Conservation (phyloP, 1,139 yeast species). For the Wickerhamomyces sp. region DNA sequence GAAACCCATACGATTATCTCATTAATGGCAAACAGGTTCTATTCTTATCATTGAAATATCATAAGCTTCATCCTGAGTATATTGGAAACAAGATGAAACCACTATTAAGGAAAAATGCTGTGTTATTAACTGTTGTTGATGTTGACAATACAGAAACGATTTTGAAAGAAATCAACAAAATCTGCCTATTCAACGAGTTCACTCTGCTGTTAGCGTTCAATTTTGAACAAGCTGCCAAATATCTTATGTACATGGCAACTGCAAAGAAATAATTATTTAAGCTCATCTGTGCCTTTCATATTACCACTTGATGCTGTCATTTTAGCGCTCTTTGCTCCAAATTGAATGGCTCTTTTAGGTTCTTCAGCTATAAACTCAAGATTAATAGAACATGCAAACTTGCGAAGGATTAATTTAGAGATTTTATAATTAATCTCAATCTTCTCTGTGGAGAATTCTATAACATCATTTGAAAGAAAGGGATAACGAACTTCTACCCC, state of each 20-base stretch:
- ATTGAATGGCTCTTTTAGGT: constrained; percentile 92
- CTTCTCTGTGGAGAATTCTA: constrained; percentile 43
- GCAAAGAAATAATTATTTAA: constrained; percentile 8
- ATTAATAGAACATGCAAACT: constrained; percentile 50
- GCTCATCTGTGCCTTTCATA: constrained; percentile 32
- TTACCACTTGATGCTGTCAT: constrained; percentile 43
- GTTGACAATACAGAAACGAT: constrained; percentile 70
- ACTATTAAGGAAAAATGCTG: constrained; percentile 47
- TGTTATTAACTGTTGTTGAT: constrained; percentile 73
- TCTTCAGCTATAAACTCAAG: constrained; percentile 61
- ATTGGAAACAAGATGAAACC: constrained; percentile 66
- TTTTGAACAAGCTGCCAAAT: constrained; percentile 82
- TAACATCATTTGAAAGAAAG: constrained; percentile 63
- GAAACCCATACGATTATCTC: constrained; percentile 60
- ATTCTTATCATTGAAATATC: constrained; percentile 76
- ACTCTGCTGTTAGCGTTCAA: constrained; percentile 77
- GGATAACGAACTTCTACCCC: constrained; percentile 93
- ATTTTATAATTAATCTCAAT: constrained; percentile 53
- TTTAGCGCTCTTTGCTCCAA: constrained; percentile 94
- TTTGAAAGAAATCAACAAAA: constrained; percentile 62
- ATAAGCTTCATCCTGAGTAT: constrained; percentile 84
- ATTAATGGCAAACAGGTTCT: constrained; percentile 65
- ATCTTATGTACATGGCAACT: constrained; percentile 37
- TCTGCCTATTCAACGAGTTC: constrained; percentile 66
- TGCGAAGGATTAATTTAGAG: constrained; percentile 62